These are phyloP conservation scores for Wickerhamiella pararugosa DNA, from an alignment of 1,139 yeast species.

Conservation along the genomic window DNA sequence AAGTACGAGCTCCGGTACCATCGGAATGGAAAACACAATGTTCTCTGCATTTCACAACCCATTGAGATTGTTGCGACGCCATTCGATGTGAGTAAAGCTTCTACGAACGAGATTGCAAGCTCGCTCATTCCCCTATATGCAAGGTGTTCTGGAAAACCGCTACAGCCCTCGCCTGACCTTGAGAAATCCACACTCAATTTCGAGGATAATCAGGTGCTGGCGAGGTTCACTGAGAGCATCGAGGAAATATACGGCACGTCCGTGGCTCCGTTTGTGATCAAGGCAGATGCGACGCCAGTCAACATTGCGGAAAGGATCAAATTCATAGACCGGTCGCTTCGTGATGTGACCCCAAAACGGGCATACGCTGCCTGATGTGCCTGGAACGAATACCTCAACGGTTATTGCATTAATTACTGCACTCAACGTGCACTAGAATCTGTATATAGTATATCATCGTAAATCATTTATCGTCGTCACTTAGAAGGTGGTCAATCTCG, in stretches of 20 bases:
- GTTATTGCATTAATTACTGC: background rate
- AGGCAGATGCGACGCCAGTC: slow-evolving; percentile 19
- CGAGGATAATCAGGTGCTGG: slow-evolving; percentile 17
- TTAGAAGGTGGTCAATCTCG: background rate
- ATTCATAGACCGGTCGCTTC: slow-evolving; percentile 14
- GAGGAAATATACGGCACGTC: slow-evolving; percentile 22
- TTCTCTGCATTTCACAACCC: slow-evolving; percentile 52
- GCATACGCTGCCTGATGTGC: too few relatives aligned
- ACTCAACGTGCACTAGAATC: background rate
- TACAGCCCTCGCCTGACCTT: slow-evolving; percentile 2
- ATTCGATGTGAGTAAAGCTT: background rate
- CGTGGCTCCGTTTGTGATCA: slow-evolving; percentile 22
- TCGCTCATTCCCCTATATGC: slow-evolving; percentile 18
- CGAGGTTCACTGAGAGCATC: slow-evolving; percentile 21
- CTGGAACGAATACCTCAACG: background rate
- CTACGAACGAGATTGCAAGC: slow-evolving; percentile 22
- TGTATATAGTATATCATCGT: background rate
- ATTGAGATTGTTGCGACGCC: slow-evolving; percentile 35
- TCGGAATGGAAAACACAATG: slow-evolving; percentile 54
- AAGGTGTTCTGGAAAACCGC: slow-evolving; percentile 13
- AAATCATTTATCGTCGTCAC: slow-evolving; percentile 1
- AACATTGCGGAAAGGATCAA: slow-evolving; percentile 21
- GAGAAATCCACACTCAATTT: slow-evolving; percentile 18
- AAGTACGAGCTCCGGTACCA: slow-evolving; percentile 68
- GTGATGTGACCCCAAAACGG: too few relatives aligned